These are phyloP conservation scores for Xylariaceae sp. DNA, from an alignment of 2,329 filamentous ascomycete species.

Conservation along the genomic window DNA sequence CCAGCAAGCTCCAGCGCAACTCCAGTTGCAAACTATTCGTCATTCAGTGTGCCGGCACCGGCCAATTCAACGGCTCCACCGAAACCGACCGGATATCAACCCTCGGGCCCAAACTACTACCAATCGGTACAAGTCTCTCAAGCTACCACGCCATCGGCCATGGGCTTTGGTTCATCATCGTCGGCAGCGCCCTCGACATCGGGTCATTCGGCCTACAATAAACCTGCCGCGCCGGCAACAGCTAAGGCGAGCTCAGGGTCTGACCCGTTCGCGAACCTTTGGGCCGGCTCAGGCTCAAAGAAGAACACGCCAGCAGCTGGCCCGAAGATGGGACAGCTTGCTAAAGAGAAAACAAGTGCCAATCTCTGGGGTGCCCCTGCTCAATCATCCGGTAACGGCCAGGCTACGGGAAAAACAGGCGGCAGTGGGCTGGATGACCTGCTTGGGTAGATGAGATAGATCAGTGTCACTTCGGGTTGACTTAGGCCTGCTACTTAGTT, in stretches of 20 bases:
- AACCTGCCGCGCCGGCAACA: conserved; percentile 42
- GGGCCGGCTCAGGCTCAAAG: conserved; percentile 75
- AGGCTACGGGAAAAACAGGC: conserved; percentile 18
- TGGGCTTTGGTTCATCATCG: conserved; percentile 18
- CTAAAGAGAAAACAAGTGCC: conserved; percentile 95
- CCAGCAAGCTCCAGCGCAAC: conserved; percentile 56
- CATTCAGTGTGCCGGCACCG: conserved; percentile 52
- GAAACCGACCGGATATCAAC: conserved; percentile 67
- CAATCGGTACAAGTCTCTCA: conserved; percentile 63
- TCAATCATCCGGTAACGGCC: conserved; percentile 24
- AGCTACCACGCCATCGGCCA: conserved; percentile 32
- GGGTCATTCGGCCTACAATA: conserved; percentile 46
- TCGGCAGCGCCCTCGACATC: conserved; percentile 26
- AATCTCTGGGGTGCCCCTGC: conserved; percentile 86
- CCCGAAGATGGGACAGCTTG: conserved; percentile 85
- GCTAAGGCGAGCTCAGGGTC: conserved; percentile 60
- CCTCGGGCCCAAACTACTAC: conserved; percentile 88
- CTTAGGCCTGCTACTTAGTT: neutral
- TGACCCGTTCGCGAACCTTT: conserved; percentile 88
- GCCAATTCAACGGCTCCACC: conserved; percentile 40
- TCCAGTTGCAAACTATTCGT: conserved; percentile 62
- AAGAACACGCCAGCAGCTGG: conserved; percentile 66
- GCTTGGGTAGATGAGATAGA: conserved; percentile 24
- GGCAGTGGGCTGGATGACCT: conserved; percentile 32
- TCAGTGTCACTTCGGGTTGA: neutral